Base-by-base conservation (phyloP, 805 yeast genomes). In the Maudiozyma barnettii region DNA sequence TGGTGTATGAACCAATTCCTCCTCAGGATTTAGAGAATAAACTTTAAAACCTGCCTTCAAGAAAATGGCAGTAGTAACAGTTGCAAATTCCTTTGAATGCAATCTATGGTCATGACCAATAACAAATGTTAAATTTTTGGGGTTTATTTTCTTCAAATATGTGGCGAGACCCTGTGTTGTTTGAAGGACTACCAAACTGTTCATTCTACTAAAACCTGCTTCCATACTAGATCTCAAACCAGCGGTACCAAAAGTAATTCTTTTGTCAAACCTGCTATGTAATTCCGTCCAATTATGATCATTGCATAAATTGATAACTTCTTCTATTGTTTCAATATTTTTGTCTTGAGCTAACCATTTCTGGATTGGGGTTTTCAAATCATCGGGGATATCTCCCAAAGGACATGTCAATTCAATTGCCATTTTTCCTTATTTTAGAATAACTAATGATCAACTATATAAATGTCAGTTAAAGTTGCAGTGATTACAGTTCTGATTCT, bases 51-150 rank as follows among this genome's bases (percentile, higher is more conserved):
- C 95, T 14, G 72, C 68, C 14, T 71, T 54, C 9, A 86, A 57
- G 46, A 95, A 93, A 1, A 81, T 88, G 41, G 82, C 73, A 0
- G 89, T 89, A 0, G 95, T 76, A 16, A 89, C 72, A 46, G 78
- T 76, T 2, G 97, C 97, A 70, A 84, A 91, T 48, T 81, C 69
- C 49, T 70, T 71, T 0, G 98, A 91, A 57, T 88, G 76, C 65
- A 76, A 81, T 35, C 99, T 72, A 64, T 93, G 98, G 61, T 91
- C 99, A 66, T 89, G 89, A 1, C 98, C 98, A 38, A 91, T 69
- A 0, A 89, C 96, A 2, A 60, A 76, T 44, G 51, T 48, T 8
- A 52, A 36, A 21, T 68, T 63, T 20, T 63, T 54, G 6, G 59
- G 58, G 2, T 59, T 62, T 46, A 50, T 57, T 20, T 45, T 56